Percentiles rank a stretch among this genome's conserved stretches.
phyloP scores from a whole-genome alignment of 2,329 filamentous ascomycete genomes.

The Epichloe coenophiala region DNA sequence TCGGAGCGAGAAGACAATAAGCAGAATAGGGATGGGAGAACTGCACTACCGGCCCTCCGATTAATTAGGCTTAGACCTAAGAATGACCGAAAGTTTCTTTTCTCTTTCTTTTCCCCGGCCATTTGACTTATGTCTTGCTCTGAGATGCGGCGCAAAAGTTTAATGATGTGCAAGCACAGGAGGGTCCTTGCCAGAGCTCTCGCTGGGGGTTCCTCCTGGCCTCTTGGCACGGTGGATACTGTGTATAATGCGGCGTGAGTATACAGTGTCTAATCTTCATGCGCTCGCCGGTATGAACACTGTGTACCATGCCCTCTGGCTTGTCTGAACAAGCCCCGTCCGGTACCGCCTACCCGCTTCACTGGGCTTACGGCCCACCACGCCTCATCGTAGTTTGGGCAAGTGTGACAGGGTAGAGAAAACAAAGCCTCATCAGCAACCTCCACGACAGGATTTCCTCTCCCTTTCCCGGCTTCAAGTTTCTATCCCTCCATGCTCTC shows the following conservation, averaged over 20 bases:
- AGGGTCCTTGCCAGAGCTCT: not conserved
- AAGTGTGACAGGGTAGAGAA: slow-evolving; percentile 24
- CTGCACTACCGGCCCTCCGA: too few species aligned
- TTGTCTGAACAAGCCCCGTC: slow-evolving; percentile 1
- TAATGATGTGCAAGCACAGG: not conserved
- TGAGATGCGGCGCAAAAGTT: not conserved
- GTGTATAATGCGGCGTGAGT: not conserved
- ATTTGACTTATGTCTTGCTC: not conserved
- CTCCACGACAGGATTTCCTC: slow-evolving; percentile 16
- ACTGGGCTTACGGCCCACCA: slow-evolving; percentile 10
- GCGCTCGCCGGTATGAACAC: not conserved
- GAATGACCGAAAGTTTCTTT: not conserved
- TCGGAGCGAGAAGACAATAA: too few species aligned
- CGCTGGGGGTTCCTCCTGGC: too few species aligned
- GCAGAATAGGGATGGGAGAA: too few species aligned
- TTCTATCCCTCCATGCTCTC: slow-evolving; percentile 18
- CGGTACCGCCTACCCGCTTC: not conserved
- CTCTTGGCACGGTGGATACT: too few species aligned
- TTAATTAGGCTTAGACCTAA: too few species aligned
- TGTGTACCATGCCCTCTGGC: not conserved
- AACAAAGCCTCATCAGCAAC: slow-evolving; percentile 28
- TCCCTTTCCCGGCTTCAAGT: slow-evolving; percentile 11
- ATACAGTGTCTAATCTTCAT: not conserved
- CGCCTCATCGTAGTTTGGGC: slow-evolving; percentile 15
- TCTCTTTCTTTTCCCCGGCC: not conserved